Percentiles rank a stretch among this genome's conserved stretches.
These are phyloP conservation scores for Monilinia polystroma DNA, from an alignment of 2,329 filamentous ascomycete species.

Conservation along the genomic window DNA sequence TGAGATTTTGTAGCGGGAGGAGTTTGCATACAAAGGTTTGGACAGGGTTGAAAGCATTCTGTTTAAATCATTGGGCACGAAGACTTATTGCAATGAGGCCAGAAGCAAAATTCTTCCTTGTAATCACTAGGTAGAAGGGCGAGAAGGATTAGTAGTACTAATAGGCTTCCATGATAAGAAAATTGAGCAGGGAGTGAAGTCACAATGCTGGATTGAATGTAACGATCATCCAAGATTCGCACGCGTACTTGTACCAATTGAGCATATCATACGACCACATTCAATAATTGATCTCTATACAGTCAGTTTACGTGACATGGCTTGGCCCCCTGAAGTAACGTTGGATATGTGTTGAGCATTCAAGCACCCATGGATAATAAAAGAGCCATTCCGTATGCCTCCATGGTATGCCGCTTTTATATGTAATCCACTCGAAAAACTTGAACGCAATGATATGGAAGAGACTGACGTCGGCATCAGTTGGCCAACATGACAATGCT, in stretches of 20 bases:
- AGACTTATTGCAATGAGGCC: background rate
- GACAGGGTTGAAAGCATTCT: background rate
- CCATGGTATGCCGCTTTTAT: background rate
- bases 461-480: background rate
- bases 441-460: background rate
- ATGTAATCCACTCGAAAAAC: background rate
- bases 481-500: background rate
- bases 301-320: background rate
- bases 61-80: background rate
- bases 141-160: background rate
- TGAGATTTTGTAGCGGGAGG: background rate
- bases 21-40: background rate
- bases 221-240: background rate
- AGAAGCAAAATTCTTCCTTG: background rate
- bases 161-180: background rate
- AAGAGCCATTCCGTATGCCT: background rate
- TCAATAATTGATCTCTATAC: background rate
- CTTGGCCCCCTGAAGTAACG: background rate
- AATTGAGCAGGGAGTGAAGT: background rate
- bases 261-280: background rate
- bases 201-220: background rate
- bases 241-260: background rate
- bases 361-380: background rate
- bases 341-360: background rate
- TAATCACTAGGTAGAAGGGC: background rate